A percentile compares a stretch with the other conserved stretches of the same genome.
Evolutionary conservation across 2,329 filamentous ascomycete genomes (phyloP).

Genomic region (Ceratocystis lukuohia): DNA sequence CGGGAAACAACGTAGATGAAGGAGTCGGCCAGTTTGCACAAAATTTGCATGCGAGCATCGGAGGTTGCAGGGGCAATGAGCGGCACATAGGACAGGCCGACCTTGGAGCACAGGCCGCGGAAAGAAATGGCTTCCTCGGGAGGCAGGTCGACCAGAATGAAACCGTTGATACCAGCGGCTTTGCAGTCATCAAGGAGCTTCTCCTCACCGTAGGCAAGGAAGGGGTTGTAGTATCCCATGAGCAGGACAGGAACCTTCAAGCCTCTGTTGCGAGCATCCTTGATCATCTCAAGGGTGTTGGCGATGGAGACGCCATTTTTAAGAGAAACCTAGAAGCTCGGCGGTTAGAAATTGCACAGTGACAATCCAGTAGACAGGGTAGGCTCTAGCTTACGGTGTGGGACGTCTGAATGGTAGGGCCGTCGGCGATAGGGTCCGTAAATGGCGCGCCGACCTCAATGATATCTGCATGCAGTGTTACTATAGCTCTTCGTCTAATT

Average conservation of each 20-base stretch:
- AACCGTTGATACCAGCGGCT: conserved; percentile 78
- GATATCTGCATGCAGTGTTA: conserved; percentile 42
- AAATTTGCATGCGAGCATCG: conserved; percentile 81
- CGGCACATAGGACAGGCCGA: conserved; percentile 86
- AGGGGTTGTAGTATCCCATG: conserved; percentile 98
- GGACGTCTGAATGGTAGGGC: conserved; percentile 88
- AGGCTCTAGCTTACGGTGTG: conserved; percentile 49
- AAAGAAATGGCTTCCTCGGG: conserved; percentile 93
- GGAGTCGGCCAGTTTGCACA: conserved; percentile 92
- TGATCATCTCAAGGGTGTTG: conserved; percentile 69
- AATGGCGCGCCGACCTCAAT: conserved; percentile 95
- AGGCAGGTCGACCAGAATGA: conserved; percentile 91
- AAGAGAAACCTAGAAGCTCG: conserved; percentile 46
- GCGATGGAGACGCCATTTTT: conserved; percentile 76
- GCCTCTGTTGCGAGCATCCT: conserved; percentile 62
- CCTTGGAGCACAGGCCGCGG: conserved; percentile 66
- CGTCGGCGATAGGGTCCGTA: conserved; percentile 95
- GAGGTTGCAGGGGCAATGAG: conserved; percentile 90
- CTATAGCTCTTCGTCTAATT: not conserved
- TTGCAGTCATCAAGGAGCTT: conserved; percentile 71
- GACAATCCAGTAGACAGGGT: conserved; percentile 21
- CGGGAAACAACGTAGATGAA: conserved; percentile 98
- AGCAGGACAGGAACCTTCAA: conserved; percentile 73
- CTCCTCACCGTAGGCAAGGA: conserved; percentile 90
- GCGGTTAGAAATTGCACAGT: conserved; percentile 22